A percentile compares a stretch with the other conserved stretches of the same genome.
phyloP scores from a whole-genome alignment of 805 yeast species.

The Saccharomycopsis fodiens region DNA sequence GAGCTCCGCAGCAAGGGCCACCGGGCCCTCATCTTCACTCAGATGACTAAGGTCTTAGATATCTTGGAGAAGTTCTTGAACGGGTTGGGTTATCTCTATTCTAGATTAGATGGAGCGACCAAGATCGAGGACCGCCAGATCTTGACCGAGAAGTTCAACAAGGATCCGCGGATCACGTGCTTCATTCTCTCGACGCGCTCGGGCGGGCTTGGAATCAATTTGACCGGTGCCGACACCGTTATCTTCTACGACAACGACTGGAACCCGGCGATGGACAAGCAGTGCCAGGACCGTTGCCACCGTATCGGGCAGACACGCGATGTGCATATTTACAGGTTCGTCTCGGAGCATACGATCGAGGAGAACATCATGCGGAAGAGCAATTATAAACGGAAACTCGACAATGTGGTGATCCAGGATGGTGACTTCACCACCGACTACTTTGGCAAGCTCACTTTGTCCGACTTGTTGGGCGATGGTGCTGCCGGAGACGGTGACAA shows the following conservation, averaged over 20 bases:
- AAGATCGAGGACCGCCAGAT: constrained; percentile 95
- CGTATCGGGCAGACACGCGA: constrained; percentile 98
- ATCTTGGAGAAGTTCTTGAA: constrained; percentile 88
- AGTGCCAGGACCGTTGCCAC: constrained; percentile 98
- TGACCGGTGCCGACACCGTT: constrained; percentile 98
- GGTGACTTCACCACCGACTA: constrained; percentile 98
- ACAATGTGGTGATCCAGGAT: constrained; percentile 91
- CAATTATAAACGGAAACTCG: constrained; percentile 87
- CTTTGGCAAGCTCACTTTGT: constrained; percentile 78
- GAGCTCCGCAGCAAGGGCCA: constrained; percentile 83
- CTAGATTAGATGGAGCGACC: constrained; percentile 96
- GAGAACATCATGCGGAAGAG: constrained; percentile 91
- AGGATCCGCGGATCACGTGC: constrained; percentile 78
- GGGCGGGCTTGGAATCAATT: constrained; percentile 95
- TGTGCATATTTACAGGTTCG: constrained; percentile 94
- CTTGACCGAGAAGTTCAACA: constrained; percentile 85
- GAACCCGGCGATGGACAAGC: constrained; percentile 99
- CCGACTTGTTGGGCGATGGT: constrained; percentile 62
- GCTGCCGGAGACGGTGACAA: constrained; percentile 22
- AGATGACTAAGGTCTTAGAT: constrained; percentile 95
- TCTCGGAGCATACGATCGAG: constrained; percentile 93
- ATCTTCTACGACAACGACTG: constrained; percentile 97
- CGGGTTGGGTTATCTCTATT: constrained; percentile 87
- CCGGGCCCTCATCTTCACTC: constrained; percentile 91
- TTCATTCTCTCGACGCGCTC: constrained; percentile 92